Evolutionary conservation across 495 filamentous ascomycete species (phyloP), one percentile per base, ranked within the genome.

Genomic region (Bathelium albidoporum): DNA sequence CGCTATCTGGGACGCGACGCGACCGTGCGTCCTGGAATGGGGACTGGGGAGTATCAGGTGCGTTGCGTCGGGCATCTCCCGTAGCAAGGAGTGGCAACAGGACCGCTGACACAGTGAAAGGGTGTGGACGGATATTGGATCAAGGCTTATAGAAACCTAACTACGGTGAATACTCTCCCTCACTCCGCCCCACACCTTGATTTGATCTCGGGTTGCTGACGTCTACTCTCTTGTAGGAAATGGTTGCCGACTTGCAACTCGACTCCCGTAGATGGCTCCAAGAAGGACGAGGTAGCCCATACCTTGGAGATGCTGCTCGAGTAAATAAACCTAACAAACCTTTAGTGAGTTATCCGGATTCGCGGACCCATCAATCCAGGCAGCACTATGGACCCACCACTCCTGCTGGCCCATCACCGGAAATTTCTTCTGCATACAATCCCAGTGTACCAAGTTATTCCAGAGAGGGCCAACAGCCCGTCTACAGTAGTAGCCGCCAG

Each of bases 1-100:
- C 87, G 90, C 73, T 96, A 94, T 73, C 84, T 96, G 64, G 91
- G 91, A 68, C 89, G 89, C 71, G 91, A 96, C 81, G 91, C 91
- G 34, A 83, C 91, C 68, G 90, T 94, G 68, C 85, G 88, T 73
- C 91, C 91, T 64, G 90, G 89, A 73, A 83, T 59, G 31, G 71
- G 71, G 31, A 74, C 29, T 44, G 73, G 68, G 10, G 63, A 78
- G 65, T 89, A 91, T 76, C 82, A 89, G 83, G 90, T 91, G 78
- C 71, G 84, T 76, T 66, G 68, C n/a, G 20, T 11, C 29, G 39
- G 3, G 26, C 64, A 29, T 58, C 24, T 58, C n/a, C 9, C 29
- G 14, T 32, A 12, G 32, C 31, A 26, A 61, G 14, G 62, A 68
- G 60, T n/a, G n/a, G n/a, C n/a, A n/a, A n/a, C n/a, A n/a, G n/a